Base-by-base conservation (phyloP, 73 alveolate genomes). In the Effrenium voratum region DNA sequence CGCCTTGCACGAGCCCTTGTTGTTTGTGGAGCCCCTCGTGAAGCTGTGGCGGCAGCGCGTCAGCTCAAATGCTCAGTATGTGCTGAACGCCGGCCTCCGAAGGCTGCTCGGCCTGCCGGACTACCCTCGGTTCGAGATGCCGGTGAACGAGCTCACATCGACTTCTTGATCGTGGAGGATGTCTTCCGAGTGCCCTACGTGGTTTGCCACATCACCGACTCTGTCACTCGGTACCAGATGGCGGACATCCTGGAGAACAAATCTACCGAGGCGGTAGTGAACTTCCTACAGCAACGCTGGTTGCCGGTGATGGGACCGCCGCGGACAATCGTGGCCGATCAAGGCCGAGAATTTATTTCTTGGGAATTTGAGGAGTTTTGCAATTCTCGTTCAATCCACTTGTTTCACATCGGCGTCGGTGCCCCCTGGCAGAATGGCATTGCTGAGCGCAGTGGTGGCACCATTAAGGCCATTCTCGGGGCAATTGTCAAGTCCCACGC, bases 381-480 rank as follows among this genome's bases (percentile, higher is more conserved):
- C 46, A 47, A 44, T 16, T 0, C 34, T 3, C 66, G 28, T 2
- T 22, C 46, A 45, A 85, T 85, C 13, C 43, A 36, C 46, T 66
- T 85, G 40, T 85, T 13, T 34, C 75, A 55, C 41, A 87, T 68
- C 30, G 72, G 84, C 0, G 95, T 63, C 47, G 84, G 80, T 1
- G 95, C 95, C 22, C 84, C 95, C 3, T 87, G 95, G 95, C 82
- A 60, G 2, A 87, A 87, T 24, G 82, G 84, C 2, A 10, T 60
- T 0, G 52, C 72, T 1, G 95, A 87, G 41, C 41, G 95, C 0
- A 0, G 28, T 1, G 95, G 95, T 44, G 95, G 85, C 0, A 87
- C 59, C 28, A 2, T 63, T 50, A 87, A 87, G 38, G 68, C 81
- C 49, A 13, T 87, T 47, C 24, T 87, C 32, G 84, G 84, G 12